Evolutionary conservation across 495 filamentous ascomycete genomes (phyloP).

Genomic region (Penicillium alfredii): DNA sequence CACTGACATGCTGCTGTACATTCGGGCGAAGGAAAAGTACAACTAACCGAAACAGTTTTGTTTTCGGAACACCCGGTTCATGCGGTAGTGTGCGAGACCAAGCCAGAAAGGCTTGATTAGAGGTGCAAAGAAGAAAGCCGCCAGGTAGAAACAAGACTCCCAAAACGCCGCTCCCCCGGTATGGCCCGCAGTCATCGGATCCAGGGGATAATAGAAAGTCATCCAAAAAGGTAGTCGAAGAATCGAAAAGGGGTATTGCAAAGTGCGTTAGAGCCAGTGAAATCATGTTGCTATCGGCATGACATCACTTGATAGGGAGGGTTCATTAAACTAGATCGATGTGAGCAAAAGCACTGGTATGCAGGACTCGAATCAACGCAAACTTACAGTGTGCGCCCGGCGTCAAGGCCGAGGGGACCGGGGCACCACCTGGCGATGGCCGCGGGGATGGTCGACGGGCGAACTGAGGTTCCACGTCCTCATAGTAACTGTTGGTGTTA

Average conservation of each 20-base stretch:
- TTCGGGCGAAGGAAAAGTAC: conserved; percentile 2
- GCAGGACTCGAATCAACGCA: too few species aligned
- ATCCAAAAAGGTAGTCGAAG: conserved; percentile 8
- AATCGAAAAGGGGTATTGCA: conserved; percentile 22
- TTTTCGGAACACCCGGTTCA: background rate
- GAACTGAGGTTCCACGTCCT: conserved; percentile 91
- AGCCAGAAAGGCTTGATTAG: background rate
- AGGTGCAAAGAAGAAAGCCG: conserved; percentile 1
- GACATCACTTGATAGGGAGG: conserved; percentile 4
- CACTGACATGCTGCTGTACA: conserved; percentile 16
- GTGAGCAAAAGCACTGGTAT: conserved; percentile 9
- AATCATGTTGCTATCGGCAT: conserved; percentile 6
- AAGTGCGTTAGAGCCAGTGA: conserved; percentile 1
- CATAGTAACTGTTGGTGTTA: conserved; percentile 61
- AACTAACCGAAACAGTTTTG: background rate
- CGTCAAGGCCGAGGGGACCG: conserved; percentile 29
- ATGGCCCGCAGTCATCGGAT: conserved; percentile 14
- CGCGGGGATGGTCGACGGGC: conserved; percentile 40
- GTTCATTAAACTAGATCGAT: conserved; percentile 13
- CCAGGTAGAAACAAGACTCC: conserved; percentile 2
- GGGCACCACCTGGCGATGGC: conserved; percentile 12
- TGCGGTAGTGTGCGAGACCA: conserved; percentile 1
- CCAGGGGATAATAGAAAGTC: conserved; percentile 10
- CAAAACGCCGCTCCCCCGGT: conserved; percentile 17
- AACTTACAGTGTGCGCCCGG: conserved; percentile 36